Conservation (phyloP, 805 yeast genomes). For the Zygosaccharomyces lentus region DNA sequence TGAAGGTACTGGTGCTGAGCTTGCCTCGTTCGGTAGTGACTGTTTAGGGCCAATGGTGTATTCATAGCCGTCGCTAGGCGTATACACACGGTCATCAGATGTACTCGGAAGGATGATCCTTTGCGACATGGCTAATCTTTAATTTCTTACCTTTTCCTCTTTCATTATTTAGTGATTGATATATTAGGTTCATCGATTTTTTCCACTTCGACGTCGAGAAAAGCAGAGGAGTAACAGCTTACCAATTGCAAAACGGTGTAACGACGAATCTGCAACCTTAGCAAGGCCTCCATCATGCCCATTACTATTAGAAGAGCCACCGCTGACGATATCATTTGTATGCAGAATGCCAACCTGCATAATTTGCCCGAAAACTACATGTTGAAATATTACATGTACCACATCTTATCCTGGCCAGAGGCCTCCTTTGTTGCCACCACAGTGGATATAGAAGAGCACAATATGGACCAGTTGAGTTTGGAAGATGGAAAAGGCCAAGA, state of each 20-base stretch:
- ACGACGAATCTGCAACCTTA: background rate
- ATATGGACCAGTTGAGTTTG: slow-evolving; percentile 29
- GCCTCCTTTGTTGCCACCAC: slow-evolving; percentile 94
- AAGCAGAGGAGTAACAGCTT: background rate
- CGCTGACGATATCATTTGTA: slow-evolving; percentile 80
- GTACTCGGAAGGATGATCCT: slow-evolving; percentile 28
- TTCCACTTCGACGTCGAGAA: background rate
- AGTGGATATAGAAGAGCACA: slow-evolving; percentile 41
- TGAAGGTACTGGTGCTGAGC: slow-evolving; percentile 17
- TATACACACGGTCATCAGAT: slow-evolving; percentile 12
- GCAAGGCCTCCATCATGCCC: slow-evolving; percentile 47
- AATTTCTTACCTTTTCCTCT: slow-evolving; percentile 1
- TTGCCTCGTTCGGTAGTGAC: slow-evolving; percentile 25
- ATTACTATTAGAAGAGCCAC: slow-evolving; percentile 87
- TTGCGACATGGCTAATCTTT: slow-evolving; percentile 21
- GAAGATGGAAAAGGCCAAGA: slow-evolving; percentile 24
- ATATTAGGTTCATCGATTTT: background rate
- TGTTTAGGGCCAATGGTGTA: slow-evolving; percentile 31
- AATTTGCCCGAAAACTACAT: slow-evolving; percentile 94
- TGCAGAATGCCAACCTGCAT: slow-evolving; percentile 90
- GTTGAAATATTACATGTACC: slow-evolving; percentile 89
- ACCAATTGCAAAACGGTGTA: background rate
- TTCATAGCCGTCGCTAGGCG: slow-evolving; percentile 25
- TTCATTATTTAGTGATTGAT: background rate
- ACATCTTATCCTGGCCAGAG: slow-evolving; percentile 94